A percentile compares a stretch with the other conserved stretches of the same genome.
Evolutionary conservation across 768 basidiomycete species (phyloP).

Genomic region (Tricholoma terreum): DNA sequence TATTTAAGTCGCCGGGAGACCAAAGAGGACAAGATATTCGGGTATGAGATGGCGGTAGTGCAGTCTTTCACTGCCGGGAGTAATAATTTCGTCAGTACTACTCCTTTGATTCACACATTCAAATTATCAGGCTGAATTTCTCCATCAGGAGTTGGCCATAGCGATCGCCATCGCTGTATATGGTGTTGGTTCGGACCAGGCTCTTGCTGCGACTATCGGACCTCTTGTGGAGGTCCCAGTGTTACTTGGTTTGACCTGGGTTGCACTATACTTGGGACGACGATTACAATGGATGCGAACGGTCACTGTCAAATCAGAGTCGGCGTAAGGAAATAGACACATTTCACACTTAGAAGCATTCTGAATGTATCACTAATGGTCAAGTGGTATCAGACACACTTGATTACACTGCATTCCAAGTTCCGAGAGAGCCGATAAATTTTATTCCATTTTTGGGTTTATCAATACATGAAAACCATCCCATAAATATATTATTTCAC

Average conservation of each 20-base stretch:
- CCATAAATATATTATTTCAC: no score
- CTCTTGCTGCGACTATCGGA: conserved; percentile 77
- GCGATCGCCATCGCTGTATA: conserved; percentile 78
- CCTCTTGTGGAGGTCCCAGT: conserved; percentile 82
- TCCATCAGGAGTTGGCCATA: conserved; percentile 69
- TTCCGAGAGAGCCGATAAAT: no score
- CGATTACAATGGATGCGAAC: conserved; percentile 37
- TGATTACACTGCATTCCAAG: no score
- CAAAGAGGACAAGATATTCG: conserved; percentile 22
- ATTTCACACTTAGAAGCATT: no score
- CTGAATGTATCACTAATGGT: no score
- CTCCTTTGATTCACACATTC: neutral
- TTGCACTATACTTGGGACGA: conserved; percentile 46
- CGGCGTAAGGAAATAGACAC: no score
- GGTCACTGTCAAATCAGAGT: neutral
- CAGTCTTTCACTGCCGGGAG: conserved; percentile 80
- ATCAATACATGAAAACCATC: no score
- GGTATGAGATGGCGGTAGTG: conserved; percentile 72
- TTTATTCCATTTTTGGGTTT: no score
- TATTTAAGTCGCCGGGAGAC: conserved; percentile 38
- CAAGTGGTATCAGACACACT: no score
- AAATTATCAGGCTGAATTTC: neutral
- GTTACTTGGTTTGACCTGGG: conserved; percentile 64
- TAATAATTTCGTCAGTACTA: conserved; percentile 64
- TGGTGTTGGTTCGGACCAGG: conserved; percentile 75